phyloP scores from a whole-genome alignment of 2,329 filamentous ascomycete genomes.

The Zopfia rhizophila region DNA sequence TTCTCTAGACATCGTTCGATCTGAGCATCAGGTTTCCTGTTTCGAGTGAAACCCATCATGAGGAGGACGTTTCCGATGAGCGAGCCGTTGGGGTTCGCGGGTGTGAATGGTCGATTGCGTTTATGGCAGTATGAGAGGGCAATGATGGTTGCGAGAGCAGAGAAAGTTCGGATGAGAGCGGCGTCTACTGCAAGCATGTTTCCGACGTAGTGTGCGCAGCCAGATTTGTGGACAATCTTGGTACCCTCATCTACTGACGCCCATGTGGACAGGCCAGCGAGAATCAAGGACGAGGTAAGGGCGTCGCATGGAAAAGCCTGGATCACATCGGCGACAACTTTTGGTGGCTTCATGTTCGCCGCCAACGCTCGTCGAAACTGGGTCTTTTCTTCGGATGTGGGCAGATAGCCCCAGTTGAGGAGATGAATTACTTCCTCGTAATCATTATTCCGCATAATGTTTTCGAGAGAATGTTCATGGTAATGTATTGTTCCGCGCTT shows the following conservation, averaged over 20 bases:
- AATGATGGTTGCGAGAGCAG: slow-evolving; percentile 63
- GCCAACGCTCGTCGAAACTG: slow-evolving; percentile 57
- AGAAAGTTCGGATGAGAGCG: slow-evolving; percentile 64
- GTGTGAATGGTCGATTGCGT: slow-evolving; percentile 62
- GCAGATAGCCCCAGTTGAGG: slow-evolving; percentile 64
- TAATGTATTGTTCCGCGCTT: too few species aligned
- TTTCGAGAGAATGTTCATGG: too few species aligned
- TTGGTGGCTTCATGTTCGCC: slow-evolving; percentile 14
- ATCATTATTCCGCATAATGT: slow-evolving; percentile 58
- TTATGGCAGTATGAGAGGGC: slow-evolving; percentile 65
- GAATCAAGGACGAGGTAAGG: slow-evolving; percentile 50
- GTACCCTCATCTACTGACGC: slow-evolving; percentile 35
- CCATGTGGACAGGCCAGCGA: slow-evolving; percentile 57
- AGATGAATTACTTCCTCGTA: slow-evolving; percentile 64
- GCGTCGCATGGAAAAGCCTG: slow-evolving; percentile 54
- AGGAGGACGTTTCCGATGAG: slow-evolving; percentile 67
- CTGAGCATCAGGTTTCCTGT: slow-evolving; percentile 60
- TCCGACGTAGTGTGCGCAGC: slow-evolving; percentile 60
- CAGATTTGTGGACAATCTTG: slow-evolving; percentile 14
- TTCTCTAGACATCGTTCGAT: slow-evolving; percentile 63
- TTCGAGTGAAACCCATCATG: slow-evolving; percentile 63
- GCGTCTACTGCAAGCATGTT: slow-evolving; percentile 60
- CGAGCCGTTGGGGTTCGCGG: slow-evolving; percentile 52
- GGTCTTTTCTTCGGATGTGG: slow-evolving; percentile 54
- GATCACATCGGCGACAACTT: slow-evolving; percentile 38